These are phyloP conservation scores for Mortierella antarctica DNA, from an alignment of 192 early-diverging fungal species.

Conservation along the genomic window DNA sequence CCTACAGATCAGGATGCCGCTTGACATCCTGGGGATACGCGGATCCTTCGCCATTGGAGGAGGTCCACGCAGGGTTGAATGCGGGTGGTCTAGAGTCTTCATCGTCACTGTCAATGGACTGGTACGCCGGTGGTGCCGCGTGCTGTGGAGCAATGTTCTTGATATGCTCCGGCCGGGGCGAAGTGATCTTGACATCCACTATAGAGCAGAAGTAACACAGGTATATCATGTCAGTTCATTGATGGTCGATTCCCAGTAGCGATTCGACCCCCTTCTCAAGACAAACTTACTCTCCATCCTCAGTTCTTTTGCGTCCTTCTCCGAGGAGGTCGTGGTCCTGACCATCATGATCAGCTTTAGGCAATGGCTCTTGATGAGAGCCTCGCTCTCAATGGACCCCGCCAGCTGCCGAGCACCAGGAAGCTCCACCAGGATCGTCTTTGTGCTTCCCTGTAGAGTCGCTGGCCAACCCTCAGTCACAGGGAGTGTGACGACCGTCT, in stretches of 20 bases:
- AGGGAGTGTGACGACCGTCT: constrained; percentile 13
- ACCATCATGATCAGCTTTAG: constrained; percentile 50
- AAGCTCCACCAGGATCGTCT: constrained; percentile 31
- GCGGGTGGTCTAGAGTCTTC: constrained; percentile 3
- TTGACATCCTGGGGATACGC: not conserved
- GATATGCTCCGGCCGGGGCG: constrained; percentile 43
- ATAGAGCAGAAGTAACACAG: not conserved
- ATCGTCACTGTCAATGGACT: constrained; percentile 24
- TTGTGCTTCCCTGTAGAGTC: constrained; percentile 22
- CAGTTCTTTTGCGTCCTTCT: constrained; percentile 34
- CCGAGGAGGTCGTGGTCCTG: constrained; percentile 2
- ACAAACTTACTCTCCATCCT: constrained; percentile 36
- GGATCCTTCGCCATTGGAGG: not conserved
- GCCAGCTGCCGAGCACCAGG: constrained; percentile 31
- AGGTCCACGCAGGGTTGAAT: constrained; percentile 1
- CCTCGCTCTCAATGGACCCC: constrained; percentile 9
- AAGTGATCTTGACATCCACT: constrained; percentile 42
- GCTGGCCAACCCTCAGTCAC: constrained; percentile 24
- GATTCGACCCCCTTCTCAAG: not conserved
- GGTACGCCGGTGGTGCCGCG: constrained; percentile 28
- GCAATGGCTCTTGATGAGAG: constrained; percentile 24
- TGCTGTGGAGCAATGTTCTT: not conserved
- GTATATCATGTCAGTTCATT: not conserved
- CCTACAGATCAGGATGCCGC: not conserved
- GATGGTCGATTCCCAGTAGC: too few species aligned